Evolutionary conservation across 2,329 filamentous ascomycete species (phyloP), one percentile per base, ranked within the genome.

Genomic region (Hirsutella rhossiliensis): DNA sequence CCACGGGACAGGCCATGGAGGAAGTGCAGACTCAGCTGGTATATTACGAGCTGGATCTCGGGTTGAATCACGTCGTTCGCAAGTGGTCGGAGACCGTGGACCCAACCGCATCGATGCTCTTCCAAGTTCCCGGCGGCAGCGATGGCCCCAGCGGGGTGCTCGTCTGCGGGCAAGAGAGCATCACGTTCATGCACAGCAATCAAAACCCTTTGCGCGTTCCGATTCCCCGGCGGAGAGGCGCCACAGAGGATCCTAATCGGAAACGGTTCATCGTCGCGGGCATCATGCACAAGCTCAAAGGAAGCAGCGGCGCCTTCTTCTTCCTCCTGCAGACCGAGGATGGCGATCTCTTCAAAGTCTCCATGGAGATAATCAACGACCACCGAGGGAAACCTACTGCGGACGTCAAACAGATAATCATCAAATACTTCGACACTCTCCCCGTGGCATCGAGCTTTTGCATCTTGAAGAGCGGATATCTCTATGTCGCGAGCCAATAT

Each of bases 391-490:
- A 87, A 47, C 71, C 82, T 1, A 90, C 85, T 1, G 84, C 84
- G 28, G 86, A 92, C 57, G 89, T 97, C 2, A 78, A 77, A 54
- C 75, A 81, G 46, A 69, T 98, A 46, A 92, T 87, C 62, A 86
- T 99, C 65, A 96, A 96, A 62, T 98, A 97, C 63, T 98, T 97
- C 55, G 92, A 98, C 56, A 98, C 92, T 0, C 84, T 96, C 4
- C 90, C 94, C 0, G 73, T 94, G 32, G 87, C 89, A 1, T 82
- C 85, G 0, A 94, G 78, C 57, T 75, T 99, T 38, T 87, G 88
- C 60, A 95, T 98, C 52, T 65, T 98, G 52, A 95, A 95, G 66
- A 95, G 88, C 51, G 94, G 92, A 27, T 98, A 95, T 58, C 74
- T 98, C 11, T 98, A 92, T 56, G 84, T 90, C 43, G 87, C 88